Percentiles rank a stretch among this genome's conserved stretches.
Evolutionary conservation across 2,329 filamentous ascomycete species (phyloP).

Genomic region (Fusarium veterinarium): DNA sequence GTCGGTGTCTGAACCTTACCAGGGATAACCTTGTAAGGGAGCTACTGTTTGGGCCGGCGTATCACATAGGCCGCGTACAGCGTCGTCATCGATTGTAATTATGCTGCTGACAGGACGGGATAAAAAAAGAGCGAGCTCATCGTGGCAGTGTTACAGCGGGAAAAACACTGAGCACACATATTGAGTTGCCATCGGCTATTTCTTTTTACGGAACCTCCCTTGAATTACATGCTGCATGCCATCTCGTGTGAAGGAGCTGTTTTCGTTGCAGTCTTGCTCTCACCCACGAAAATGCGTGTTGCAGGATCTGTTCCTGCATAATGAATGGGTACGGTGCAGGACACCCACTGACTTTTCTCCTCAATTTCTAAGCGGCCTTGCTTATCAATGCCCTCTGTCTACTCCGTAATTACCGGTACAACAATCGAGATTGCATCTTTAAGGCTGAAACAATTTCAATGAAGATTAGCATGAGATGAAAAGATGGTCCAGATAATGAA

Average conservation of each 20-base stretch:
- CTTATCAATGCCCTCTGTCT: slow-evolving; percentile 6
- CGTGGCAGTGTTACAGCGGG: background rate
- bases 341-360: background rate
- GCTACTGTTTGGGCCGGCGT: slow-evolving; percentile 2
- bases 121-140: background rate
- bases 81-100: slow-evolving; percentile 36
- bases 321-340: slow-evolving; percentile 7
- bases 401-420: slow-evolving; percentile 13
- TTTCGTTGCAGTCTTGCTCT: background rate
- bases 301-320: slow-evolving; percentile 31
- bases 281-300: slow-evolving; percentile 10
- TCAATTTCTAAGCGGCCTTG: slow-evolving; percentile 3
- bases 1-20: slow-evolving; percentile 12
- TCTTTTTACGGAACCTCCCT: background rate
- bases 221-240: background rate
- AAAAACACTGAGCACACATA: background rate
- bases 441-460: slow-evolving; percentile 33
- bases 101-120: background rate
- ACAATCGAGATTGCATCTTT: slow-evolving; percentile 32
- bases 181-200: background rate
- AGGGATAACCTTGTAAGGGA: slow-evolving; percentile 21
- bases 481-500: background rate
- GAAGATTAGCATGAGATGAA: slow-evolving; percentile 3
- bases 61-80: slow-evolving; percentile 31
- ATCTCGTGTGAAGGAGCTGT: background rate